These are phyloP conservation scores for Lichtheimia ornata DNA, from an alignment of 371 early-diverging fungal genomes.

Conservation along the genomic window DNA sequence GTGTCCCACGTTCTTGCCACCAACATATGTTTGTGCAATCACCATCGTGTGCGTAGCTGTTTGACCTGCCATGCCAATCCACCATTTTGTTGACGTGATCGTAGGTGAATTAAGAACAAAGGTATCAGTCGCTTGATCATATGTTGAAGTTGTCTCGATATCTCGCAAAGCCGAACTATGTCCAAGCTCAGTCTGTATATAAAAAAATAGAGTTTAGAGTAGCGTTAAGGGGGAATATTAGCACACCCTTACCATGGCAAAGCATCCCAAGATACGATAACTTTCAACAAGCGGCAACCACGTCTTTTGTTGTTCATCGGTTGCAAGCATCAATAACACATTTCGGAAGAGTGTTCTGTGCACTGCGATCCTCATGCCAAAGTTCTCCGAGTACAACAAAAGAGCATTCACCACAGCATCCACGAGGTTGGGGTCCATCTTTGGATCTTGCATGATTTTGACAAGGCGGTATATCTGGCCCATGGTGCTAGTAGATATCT, in stretches of 20 bases:
- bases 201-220: neutral
- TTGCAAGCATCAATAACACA: conserved; percentile 60
- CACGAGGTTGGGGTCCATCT: conserved; percentile 13
- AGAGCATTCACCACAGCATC: conserved; percentile 17
- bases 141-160: conserved; percentile 88
- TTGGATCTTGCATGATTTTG: conserved; percentile 20
- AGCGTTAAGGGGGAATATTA: neutral
- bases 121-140: conserved; percentile 71
- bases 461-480: conserved; percentile 55
- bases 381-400: conserved; percentile 59
- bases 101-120: conserved; percentile 86
- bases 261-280: conserved; percentile 64
- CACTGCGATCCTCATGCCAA: conserved; percentile 65
- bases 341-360: conserved; percentile 60
- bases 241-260: conserved; percentile 41
- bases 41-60: conserved; percentile 76
- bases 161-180: conserved; percentile 88
- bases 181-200: conserved; percentile 60
- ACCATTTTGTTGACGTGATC: conserved; percentile 88
- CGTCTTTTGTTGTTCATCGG: conserved; percentile 53
- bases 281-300: conserved; percentile 57
- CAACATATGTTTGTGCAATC: conserved; percentile 64
- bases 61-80: conserved; percentile 90
- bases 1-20: conserved; percentile 69
- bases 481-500: conserved; percentile 44